Conservation (phyloP, 495 filamentous ascomycete species). For the Chaetomium fimeti region DNA sequence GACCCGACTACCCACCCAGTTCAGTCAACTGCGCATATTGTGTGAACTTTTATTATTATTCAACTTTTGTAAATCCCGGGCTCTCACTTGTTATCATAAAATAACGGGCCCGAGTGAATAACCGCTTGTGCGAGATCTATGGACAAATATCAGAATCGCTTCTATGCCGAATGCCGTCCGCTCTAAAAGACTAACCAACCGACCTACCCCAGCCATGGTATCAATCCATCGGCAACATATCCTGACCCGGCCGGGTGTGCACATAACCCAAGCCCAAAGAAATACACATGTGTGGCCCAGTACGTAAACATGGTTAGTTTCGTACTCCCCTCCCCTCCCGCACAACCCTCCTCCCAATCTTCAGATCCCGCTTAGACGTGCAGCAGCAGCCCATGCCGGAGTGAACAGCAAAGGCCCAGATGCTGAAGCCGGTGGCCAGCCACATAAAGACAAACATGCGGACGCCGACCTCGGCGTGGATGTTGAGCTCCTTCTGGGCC, state of each 20-base stretch:
- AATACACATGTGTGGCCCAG: background rate
- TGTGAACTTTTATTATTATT: too few relatives aligned
- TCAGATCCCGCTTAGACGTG: conserved; percentile 58
- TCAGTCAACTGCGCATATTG: too few relatives aligned
- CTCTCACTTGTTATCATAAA: too few relatives aligned
- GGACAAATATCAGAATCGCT: background rate
- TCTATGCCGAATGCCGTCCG: background rate
- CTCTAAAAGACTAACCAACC: background rate
- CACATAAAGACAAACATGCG: conserved; percentile 91
- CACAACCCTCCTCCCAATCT: conserved; percentile 43
- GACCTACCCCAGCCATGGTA: background rate
- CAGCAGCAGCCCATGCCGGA: conserved; percentile 73
- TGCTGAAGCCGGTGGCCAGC: conserved; percentile 65
- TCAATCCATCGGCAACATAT: conserved; percentile 5
- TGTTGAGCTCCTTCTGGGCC: conserved; percentile 66
- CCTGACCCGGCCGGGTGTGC: background rate
- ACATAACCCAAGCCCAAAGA: background rate
- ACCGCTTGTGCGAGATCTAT: background rate
- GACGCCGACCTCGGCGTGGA: conserved; percentile 64
- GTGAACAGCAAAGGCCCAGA: conserved; percentile 70
- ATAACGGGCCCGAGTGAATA: background rate
- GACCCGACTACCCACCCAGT: too few relatives aligned
- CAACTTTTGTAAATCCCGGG: too few relatives aligned
- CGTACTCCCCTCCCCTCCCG: conserved; percentile 15
- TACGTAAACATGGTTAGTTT: background rate